Base-by-base conservation (phyloP, 345 rosid species). In the Luvunga scandens region DNA sequence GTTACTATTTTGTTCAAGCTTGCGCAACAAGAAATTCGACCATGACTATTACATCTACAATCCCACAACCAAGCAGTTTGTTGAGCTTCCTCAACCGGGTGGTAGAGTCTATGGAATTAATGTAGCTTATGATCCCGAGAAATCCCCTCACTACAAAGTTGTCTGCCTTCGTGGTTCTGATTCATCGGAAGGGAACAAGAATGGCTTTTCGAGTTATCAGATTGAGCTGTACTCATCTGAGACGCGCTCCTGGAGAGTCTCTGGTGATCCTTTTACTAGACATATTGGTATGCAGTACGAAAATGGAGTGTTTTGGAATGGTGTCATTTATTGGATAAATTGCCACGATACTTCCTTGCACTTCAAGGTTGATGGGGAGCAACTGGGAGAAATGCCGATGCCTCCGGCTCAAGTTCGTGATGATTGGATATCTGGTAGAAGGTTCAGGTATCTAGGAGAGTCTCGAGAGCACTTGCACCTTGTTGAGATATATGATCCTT, bases 51-150 rank as follows among this genome's bases (percentile, higher is more conserved):
- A 38, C 50, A 27, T 68, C 45, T 24, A 5, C n/a, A 68, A 39
- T 25, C 72, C 72, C 7, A 39, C 56, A 13, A 68, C 56, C 50
- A 45, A 68, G 14, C 33, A 42, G 8, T 45, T n/a, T 45, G 28
- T 25, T 22, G 14, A 6, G 53, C 56, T 68, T 42, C 72, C 72
- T 42, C 10, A 10, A 42, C 56, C 10, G 6, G 27, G 34, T 62
- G 33, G 33, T 27, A 45, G 7, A 9, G 38, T 39, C 50, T 55
- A 36, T 4, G 75, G 84, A 12, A 55, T 81, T 68, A 57, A 68
- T 75, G 53, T 88, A 39, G 90, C 89, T 25, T 87, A 84, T 53
- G 90, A 87, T 85, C 90, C 88, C 30, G 71, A 55, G 4, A 83
- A 72, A 74, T 86, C 91, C 2, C 56, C 13, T 14, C 27, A 79